Evolutionary conservation across 2,329 filamentous ascomycete species (phyloP).

Genomic region (Epichloe gansuensis): DNA sequence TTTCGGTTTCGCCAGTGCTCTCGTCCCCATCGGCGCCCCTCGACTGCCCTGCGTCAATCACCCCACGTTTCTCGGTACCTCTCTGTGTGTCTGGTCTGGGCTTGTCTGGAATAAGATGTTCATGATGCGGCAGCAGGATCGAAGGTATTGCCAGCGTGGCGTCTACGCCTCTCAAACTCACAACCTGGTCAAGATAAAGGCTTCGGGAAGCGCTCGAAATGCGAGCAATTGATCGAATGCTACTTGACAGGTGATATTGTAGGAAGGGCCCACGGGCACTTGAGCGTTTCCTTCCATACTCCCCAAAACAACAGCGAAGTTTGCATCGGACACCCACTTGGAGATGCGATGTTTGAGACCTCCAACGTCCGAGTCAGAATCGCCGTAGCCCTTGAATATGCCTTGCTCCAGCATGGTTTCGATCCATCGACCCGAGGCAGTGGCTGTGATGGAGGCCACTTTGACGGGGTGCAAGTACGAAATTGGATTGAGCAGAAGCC

Average conservation of each 20-base stretch:
- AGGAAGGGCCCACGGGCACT: neutral
- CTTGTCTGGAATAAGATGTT: slow-evolving; percentile 4
- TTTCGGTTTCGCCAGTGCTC: neutral
- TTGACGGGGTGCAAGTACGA: slow-evolving; percentile 4
- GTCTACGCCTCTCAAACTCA: slow-evolving; percentile 1
- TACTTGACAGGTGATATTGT: slow-evolving; percentile 2
- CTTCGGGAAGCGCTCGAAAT: slow-evolving; percentile 2
- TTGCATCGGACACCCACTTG: slow-evolving; percentile 2
- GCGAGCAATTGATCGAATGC: neutral
- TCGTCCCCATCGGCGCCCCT: neutral
- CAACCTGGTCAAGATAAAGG: neutral
- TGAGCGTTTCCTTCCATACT: slow-evolving; percentile 2
- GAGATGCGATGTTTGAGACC: slow-evolving; percentile 3
- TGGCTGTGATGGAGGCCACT: slow-evolving; percentile 4
- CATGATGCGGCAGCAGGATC: slow-evolving; percentile 5
- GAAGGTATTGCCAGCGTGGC: slow-evolving; percentile 1
- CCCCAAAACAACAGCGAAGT: slow-evolving; percentile 4
- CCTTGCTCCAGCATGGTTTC: slow-evolving; percentile 3
- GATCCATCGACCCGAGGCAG: slow-evolving; percentile 4
- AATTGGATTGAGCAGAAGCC: slow-evolving; percentile 2
- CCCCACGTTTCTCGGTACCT: neutral
- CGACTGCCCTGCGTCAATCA: neutral
- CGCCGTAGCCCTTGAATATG: slow-evolving; percentile 4
- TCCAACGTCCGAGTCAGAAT: slow-evolving; percentile 1
- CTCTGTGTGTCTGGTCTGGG: neutral